Conservation (phyloP, 345 rosid species). For the Ceriops decandra region DNA sequence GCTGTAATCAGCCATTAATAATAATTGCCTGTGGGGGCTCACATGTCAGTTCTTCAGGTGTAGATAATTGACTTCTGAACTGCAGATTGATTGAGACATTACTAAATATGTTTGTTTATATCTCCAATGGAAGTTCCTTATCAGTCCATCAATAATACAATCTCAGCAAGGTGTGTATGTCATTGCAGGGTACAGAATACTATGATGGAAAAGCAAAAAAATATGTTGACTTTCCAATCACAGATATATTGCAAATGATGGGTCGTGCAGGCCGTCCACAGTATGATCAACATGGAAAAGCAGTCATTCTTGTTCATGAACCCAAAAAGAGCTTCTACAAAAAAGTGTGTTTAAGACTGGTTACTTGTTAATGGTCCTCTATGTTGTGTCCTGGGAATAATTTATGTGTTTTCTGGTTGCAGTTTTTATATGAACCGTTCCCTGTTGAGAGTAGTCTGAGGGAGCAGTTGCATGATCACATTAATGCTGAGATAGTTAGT, state of each 20-base stretch:
- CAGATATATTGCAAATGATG: slow-evolving; percentile 99
- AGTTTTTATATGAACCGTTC: slow-evolving; percentile 98
- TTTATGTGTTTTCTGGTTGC: slow-evolving; percentile 28
- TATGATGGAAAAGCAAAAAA: slow-evolving; percentile 94
- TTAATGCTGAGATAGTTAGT: slow-evolving; percentile 89
- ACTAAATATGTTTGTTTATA: too few species aligned
- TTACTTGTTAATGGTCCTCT: slow-evolving; percentile 11
- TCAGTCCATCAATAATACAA: too few species aligned
- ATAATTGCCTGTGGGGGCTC: too few species aligned
- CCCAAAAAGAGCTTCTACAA: slow-evolving; percentile 98
- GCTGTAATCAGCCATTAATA: too few species aligned
- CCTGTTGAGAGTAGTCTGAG: slow-evolving; percentile 98
- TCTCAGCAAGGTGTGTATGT: slow-evolving; percentile 3
- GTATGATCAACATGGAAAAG: slow-evolving; percentile 96
- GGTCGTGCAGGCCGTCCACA: slow-evolving; percentile 99
- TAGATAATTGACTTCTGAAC: background rate
- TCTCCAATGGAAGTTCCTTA: too few species aligned
- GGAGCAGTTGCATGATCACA: slow-evolving; percentile 79
- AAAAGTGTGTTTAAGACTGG: slow-evolving; percentile 45
- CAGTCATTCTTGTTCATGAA: slow-evolving; percentile 97
- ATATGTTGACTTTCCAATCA: slow-evolving; percentile 93
- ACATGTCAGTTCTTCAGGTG: too few species aligned
- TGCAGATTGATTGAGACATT: slow-evolving; percentile 1
- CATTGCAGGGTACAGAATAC: slow-evolving; percentile 86
- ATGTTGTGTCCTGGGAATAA: slow-evolving; percentile 8